These are phyloP conservation scores for Cyberlindnera amylophila DNA, from an alignment of 805 yeast genomes.

Conservation along the genomic window DNA sequence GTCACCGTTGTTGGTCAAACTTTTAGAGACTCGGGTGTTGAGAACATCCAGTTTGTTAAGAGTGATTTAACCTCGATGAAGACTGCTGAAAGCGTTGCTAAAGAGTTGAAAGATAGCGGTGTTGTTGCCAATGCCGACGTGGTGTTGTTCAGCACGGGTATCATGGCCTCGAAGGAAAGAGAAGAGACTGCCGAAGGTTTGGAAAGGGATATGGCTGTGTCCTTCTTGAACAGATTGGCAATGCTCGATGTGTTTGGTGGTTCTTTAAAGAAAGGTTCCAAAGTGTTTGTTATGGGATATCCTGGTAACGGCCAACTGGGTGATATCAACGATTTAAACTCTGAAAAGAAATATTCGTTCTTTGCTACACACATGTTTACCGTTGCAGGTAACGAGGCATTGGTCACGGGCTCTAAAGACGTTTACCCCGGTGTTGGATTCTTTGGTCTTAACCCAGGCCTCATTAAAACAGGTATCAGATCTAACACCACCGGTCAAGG, in stretches of 20 bases:
- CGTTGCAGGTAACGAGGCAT: slow-evolving; percentile 40
- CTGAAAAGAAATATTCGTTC: slow-evolving; percentile 29
- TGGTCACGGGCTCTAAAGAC: slow-evolving; percentile 27
- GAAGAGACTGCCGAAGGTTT: slow-evolving; percentile 36
- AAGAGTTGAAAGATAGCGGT: slow-evolving; percentile 7
- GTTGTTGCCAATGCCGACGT: slow-evolving; percentile 26
- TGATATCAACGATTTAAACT: slow-evolving; percentile 33
- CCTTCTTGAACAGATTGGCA: slow-evolving; percentile 34
- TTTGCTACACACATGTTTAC: slow-evolving; percentile 35
- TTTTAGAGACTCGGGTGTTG: slow-evolving; percentile 28
- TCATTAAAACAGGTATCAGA: slow-evolving; percentile 35
- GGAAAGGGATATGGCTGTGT: slow-evolving; percentile 37
- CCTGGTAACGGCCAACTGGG: slow-evolving; percentile 36
- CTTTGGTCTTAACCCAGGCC: slow-evolving; percentile 40
- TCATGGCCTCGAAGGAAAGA: slow-evolving; percentile 30
- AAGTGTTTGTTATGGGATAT: slow-evolving; percentile 37
- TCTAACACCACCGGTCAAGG: slow-evolving; percentile 31
- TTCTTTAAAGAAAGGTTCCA: slow-evolving; percentile 17
- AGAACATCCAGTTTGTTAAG: slow-evolving; percentile 29
- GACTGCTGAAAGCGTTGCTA: slow-evolving; percentile 26
- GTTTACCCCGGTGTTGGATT: slow-evolving; percentile 24
- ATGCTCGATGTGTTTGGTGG: slow-evolving; percentile 30
- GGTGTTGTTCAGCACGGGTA: slow-evolving; percentile 38
- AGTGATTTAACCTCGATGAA: slow-evolving; percentile 33
- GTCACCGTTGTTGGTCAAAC: slow-evolving; percentile 37